Base-by-base conservation (phyloP, 1,139 yeast species). In the Kodamaea sp. region DNA sequence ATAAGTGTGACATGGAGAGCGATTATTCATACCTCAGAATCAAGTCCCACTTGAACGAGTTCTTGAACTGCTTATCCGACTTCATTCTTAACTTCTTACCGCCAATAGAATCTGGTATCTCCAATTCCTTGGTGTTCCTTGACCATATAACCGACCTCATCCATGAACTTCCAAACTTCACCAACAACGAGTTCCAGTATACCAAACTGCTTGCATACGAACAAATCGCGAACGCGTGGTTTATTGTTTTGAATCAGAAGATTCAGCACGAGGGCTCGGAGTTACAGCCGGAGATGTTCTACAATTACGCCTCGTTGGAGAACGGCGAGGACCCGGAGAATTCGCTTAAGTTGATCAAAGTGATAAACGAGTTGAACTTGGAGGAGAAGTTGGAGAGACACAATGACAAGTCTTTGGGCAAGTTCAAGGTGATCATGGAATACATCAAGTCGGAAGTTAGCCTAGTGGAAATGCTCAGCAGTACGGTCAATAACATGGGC, bases 11-110 rank as follows among this genome's bases (percentile, higher is more conserved):
- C 47, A 66, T 71, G 14, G 70, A 74, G 32, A 79, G 85, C 34
- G 97, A 90, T 57, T 92, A 92, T 55, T 83, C 96, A n/a, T 92
- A 83, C 59, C 69, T 87, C 39, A 72, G 97, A 39, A 84, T 90
- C 36, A 83, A 87, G 51, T 80, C 88, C 2, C 63, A 69, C 38
- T 73, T 89, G 40, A 76, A 80, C 44, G 96, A 87, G 50, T 87
- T 90, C 51, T 73, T 88, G 43, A 73, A 77, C 48, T 82, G 94
- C 29, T 64, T 90, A 35, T 78, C 86, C 26, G 97, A 89, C 59
- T 89, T 83, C 55, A 80, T 88, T 6, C 68, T 85, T 43, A 81
- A 78, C 51, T 85, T 83, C 53, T 68, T 89, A 42, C 95, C 96
- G 14, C 96, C 96, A 7, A 72, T 78, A 38, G 89, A 83, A 53